Evolutionary conservation across 148 eudicot genomes (phyloP), one percentile per base, ranked within the genome.

Genomic region (Arctostaphylos glauca): DNA sequence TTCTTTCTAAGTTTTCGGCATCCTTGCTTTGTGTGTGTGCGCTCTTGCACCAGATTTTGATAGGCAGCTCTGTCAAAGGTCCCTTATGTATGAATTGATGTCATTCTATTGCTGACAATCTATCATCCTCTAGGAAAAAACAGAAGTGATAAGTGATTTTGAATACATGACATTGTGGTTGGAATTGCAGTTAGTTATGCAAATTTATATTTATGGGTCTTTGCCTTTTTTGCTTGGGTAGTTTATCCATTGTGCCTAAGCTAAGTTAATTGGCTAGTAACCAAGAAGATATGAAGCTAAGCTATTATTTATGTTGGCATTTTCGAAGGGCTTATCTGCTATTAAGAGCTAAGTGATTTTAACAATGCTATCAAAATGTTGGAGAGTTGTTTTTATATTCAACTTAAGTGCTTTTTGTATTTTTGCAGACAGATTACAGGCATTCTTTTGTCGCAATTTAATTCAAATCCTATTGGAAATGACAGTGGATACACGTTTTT

Each of bases 281-380:
- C 43, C 44, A 38, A 68, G 48, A 70, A 16, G 18, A 53, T 52
- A 5, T 41, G 47, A 70, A 68, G 83, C 64, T 52, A 81, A 81
- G 76, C 4, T 49, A 5, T 31, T 3, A 2, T 48, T 23, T 48
- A 25, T 13, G 16, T 66, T 66, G 15, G 9, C 53, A 46, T 62
- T 64, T 78, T 62, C 21, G 6, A 62, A 60, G n/a, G 9, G 19
- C n/a, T 79, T 79, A 13, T 62, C 46, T 38, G 9, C 23, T 80
- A 8, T 66, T 49, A 13, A 80, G 13, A 18, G 46, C 46, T 25
- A 67, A 0, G 2, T 13, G 21, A 64, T 54, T 25, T 31, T 54
- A 49, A 46, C 59, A 56, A 54, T 5, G 18, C 52, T 31, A 31
- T 31, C 38, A 31, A 31, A 31, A 31, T 31, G 38, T 31, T 31